Base-by-base conservation (phyloP, 345 rosid species). In the Eucalyptus marginata region DNA sequence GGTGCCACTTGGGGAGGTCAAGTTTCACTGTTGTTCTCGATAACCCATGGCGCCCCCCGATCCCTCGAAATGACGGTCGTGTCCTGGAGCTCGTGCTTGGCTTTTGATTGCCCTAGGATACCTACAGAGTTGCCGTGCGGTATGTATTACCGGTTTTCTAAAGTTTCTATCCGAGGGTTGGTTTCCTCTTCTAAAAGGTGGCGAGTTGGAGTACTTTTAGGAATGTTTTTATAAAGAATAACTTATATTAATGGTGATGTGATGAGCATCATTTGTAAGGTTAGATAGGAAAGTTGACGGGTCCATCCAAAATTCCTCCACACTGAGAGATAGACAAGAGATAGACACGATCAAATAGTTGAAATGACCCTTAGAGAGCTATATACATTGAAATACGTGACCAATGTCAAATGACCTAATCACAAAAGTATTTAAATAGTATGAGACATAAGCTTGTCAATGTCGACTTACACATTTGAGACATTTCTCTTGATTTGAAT, bases 401-500 rank as follows among this genome's bases (percentile, higher is more conserved):
- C 2, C 0, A 20, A 76, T 22, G 25, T 36, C 12, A 71, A 22
- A 71, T 18, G 46, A 40, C 27, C 83, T 18, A 76, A 36, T 76
- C 0, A 0, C 3, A 20, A 7, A 17, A 17, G 2, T 33, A 33
- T 1, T 9, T 17, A 17, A 33, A 18, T 68, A 33, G 13, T 12
- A 27, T 6, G 76, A 66, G 76, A 66, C 17, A 66, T 66, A 8
- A 16, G 40, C 24, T 66, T 10, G 12, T 17, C 22, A 31, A 66
- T 66, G 14, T 71, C 2, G 13, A 17, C 13, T 36, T 8, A 13
- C 22, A 10, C 25, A 17, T 14, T 31, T 10, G 10, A 9, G 3
- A n/a, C 20, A 64, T 64, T 64, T n/a, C 20, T 64, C 58, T 52
- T 20, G 5, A 0, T 52, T 52, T 52, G 58, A 52, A 52, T 52